Conservation (phyloP, 2,329 filamentous ascomycete species). For the Alternaria sp. region DNA sequence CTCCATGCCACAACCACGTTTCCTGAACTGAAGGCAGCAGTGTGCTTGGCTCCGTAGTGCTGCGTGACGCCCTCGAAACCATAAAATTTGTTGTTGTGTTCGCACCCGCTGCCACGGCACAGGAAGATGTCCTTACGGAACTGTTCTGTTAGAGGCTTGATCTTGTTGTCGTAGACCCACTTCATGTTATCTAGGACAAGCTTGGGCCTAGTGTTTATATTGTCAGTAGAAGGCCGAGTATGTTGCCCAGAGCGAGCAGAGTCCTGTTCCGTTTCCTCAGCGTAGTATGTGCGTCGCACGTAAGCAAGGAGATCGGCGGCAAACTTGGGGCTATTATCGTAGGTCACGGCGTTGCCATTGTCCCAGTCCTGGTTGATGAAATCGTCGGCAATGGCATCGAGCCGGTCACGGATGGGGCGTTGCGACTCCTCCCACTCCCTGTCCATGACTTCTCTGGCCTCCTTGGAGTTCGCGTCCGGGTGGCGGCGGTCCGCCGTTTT, state of each 20-base stretch:
- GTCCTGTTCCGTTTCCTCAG: constrained; percentile 64
- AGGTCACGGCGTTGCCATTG: constrained; percentile 68
- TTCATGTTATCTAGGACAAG: constrained; percentile 86
- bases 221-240: constrained; percentile 16
- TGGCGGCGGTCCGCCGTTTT: constrained; percentile 58
- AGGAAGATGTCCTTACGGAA: constrained; percentile 77
- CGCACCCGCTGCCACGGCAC: constrained; percentile 70
- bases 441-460: constrained; percentile 68
- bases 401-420: constrained; percentile 69
- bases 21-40: constrained; percentile 71
- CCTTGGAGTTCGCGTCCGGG: constrained; percentile 59
- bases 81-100: constrained; percentile 71
- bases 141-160: constrained; percentile 73
- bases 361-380: constrained; percentile 72
- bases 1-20: constrained; percentile 79
- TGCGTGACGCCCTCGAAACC: constrained; percentile 82
- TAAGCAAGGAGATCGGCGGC: constrained; percentile 75
- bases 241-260: constrained; percentile 42
- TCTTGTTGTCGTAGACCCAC: constrained; percentile 80
- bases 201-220: constrained; percentile 63
- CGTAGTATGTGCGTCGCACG: constrained; percentile 72
- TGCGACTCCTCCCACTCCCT: constrained; percentile 76
- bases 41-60: constrained; percentile 85
- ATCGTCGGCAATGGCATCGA: constrained; percentile 74
- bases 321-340: constrained; percentile 71